Evolutionary conservation across 2,329 filamentous ascomycete species (phyloP), one percentile per base, ranked within the genome.

Genomic region (Remersonia thermophila): DNA sequence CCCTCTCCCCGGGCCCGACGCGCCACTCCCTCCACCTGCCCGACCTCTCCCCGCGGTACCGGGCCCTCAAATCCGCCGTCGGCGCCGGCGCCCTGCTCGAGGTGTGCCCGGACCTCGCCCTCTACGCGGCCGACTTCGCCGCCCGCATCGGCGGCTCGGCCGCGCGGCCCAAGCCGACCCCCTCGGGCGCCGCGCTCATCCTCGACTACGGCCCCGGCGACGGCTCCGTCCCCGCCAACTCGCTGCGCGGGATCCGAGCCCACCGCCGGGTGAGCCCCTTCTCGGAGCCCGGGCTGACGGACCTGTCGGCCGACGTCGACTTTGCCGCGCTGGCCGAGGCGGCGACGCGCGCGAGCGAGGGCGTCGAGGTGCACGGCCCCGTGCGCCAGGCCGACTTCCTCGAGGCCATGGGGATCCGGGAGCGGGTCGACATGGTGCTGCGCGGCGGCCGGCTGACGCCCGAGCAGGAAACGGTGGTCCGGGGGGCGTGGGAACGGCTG

Each of bases 291-390:
- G 91, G 91, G 0, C 71, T 80, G 17, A 86, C 93, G 3, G 91
- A 98, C 54, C 66, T 98, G 15, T 86, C 79, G 46, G 89, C 83
- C 1, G 89, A 98, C 53, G 91, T 98, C 1, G 91, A 98, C 57
- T 98, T 98, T 54, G 72, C 74, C 0, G 85, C 80, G 9, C 63
- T 98, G 1, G 87, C 86, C 0, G 87, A 96, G 54, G 69, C 81
- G 1, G 87, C 87, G 0, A 69, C 83, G 31, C 63, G 71, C 27
- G 82, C 83, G 0, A 87, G 80, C 46, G 71, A 78, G 1, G 80
- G 78, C 2, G 77, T 96, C 3, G 91, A 98, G 58, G 83, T 94
- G 6, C 87, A 96, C 52, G 91, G 91, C 0, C 91, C 91, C 0
- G 78, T 94, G 1, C 76, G 86, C 43, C 91, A 98, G 60, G 84